These are phyloP conservation scores for Colletotrichum graminicola DNA, from an alignment of 2,329 filamentous ascomycete species.

Conservation along the genomic window DNA sequence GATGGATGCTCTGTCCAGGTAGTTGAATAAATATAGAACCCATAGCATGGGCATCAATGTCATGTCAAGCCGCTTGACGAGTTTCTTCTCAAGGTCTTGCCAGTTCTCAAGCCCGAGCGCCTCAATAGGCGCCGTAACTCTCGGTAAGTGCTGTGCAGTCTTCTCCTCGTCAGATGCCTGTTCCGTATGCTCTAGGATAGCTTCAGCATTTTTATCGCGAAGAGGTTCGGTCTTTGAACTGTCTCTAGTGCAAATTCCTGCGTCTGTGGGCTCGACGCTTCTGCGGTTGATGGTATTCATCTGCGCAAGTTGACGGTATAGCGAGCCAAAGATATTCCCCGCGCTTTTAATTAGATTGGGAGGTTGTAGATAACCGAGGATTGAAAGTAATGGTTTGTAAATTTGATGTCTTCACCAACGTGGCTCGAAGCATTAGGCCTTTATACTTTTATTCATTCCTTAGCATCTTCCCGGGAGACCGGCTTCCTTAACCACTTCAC, in stretches of 20 bases:
- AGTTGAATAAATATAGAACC: constrained; percentile 47
- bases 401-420: rapidly evolving
- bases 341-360: not conserved
- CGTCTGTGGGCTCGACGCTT: not conserved
- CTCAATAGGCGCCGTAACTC: not conserved
- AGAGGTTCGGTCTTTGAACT: not conserved
- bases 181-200: not conserved
- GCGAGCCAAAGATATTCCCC: not conserved
- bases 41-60: constrained; percentile 46
- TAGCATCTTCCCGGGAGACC: not conserved
- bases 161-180: not conserved
- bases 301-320: not conserved
- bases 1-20: constrained; percentile 45
- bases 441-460: not conserved
- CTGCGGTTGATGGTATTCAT: not conserved
- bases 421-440: too few relatives aligned
- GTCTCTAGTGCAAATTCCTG: too few relatives aligned
- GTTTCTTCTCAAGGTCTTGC: not conserved
- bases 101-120: not conserved
- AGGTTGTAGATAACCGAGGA: too few relatives aligned
- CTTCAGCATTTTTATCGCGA: not conserved
- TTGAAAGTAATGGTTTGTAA: not conserved
- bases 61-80: constrained; percentile 45
- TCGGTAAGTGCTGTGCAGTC: not conserved
- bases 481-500: too few relatives aligned